These are phyloP conservation scores for Dictyostelium purpureum DNA, from an alignment of 78 protist genomes.

Conservation along the genomic window DNA sequence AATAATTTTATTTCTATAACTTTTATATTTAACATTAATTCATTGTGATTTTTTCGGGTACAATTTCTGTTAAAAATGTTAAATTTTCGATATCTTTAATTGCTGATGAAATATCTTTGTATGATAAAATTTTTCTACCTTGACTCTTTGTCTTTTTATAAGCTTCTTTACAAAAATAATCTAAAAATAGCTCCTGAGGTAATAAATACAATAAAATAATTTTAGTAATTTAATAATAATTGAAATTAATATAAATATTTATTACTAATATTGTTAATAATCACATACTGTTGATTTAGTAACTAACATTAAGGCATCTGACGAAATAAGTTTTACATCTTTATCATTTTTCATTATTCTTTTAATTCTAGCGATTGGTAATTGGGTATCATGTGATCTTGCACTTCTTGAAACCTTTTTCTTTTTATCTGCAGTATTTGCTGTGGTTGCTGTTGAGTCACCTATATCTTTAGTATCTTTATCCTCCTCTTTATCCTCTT, in stretches of 20 bases:
- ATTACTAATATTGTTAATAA: not conserved
- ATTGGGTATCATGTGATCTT: not conserved
- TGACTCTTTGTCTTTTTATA: slow-evolving; percentile 5
- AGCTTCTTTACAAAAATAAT: slow-evolving; percentile 52
- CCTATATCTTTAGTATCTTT: not conserved
- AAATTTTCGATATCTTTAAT: slow-evolving; percentile 34
- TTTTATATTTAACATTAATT: not conserved
- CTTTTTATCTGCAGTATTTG: not conserved
- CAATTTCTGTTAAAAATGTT: slow-evolving; percentile 47
- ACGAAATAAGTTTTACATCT: slow-evolving; percentile 60
- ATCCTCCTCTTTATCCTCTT: not conserved
- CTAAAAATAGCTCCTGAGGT: slow-evolving; percentile 47
- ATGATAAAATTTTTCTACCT: slow-evolving; percentile 30
- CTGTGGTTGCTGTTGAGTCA: not conserved
- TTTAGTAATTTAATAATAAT: not conserved
- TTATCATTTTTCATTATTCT: slow-evolving; percentile 68
- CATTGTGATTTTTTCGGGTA: slow-evolving; percentile 37
- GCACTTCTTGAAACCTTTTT: not conserved
- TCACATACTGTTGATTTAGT: slow-evolving; percentile 60
- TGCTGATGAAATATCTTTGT: slow-evolving; percentile 41
- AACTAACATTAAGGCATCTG: slow-evolving; percentile 24
- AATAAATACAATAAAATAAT: no score
- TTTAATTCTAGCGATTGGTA: slow-evolving; percentile 52
- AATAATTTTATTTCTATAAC: not conserved
- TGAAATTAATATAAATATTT: not conserved